These are phyloP conservation scores for Cymodocea nodosa DNA, from an alignment of 116 monocot species.

Conservation along the genomic window DNA sequence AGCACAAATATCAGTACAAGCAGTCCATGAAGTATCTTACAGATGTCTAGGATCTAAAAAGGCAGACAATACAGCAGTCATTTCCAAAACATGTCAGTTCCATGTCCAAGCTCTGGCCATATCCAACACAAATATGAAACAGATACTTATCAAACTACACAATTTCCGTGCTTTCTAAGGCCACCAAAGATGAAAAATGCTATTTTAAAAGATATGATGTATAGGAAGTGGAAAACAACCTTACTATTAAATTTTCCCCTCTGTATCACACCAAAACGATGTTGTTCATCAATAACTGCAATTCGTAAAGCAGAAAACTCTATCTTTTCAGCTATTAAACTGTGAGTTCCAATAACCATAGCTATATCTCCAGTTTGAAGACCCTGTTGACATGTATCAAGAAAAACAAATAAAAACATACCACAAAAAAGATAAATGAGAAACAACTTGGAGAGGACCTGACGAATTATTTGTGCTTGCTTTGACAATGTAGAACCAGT, in stretches of 20 bases:
- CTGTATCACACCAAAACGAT: slow-evolving; percentile 97
- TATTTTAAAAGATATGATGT: neutral
- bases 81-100: no score
- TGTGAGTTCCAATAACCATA: slow-evolving; percentile 97
- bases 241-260: slow-evolving; percentile 93
- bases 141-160: no score
- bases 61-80: no score
- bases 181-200: no score
- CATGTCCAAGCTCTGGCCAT: no score
- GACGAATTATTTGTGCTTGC: slow-evolving; percentile 47
- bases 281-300: slow-evolving; percentile 93
- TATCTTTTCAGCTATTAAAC: slow-evolving; percentile 78
- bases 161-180: no score
- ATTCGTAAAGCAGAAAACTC: slow-evolving; percentile 80
- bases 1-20: no score
- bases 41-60: no score
- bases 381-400: slow-evolving; percentile 29
- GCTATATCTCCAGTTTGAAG: slow-evolving; percentile 62
- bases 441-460: slow-evolving; percentile 17
- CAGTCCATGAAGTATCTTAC: no score
- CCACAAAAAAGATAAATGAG: neutral
- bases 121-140: no score
- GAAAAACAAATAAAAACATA: neutral
- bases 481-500: slow-evolving; percentile 78
- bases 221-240: slow-evolving; percentile 25